phyloP scores from a whole-genome alignment of 2,329 filamentous ascomycete species.

The Seiridium unicorne region DNA sequence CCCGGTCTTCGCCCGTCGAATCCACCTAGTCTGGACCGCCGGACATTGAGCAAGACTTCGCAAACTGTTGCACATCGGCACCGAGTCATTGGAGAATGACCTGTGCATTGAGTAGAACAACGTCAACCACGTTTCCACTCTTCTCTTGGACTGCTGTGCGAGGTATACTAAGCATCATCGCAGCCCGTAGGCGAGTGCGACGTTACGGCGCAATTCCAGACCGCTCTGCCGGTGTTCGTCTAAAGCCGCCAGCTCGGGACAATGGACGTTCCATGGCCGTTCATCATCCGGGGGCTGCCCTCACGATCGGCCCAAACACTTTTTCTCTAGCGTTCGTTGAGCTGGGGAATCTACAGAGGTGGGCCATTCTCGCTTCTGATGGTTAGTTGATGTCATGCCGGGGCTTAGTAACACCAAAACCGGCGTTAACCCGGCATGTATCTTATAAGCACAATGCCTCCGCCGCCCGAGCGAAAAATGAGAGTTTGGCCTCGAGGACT shows the following conservation, averaged over 20 bases:
- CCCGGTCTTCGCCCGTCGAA: background rate
- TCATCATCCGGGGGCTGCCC: background rate
- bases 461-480: no score
- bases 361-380: background rate
- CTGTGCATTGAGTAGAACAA: no score
- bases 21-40: background rate
- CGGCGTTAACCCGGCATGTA: background rate
- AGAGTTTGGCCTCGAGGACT: no score
- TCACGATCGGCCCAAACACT: background rate
- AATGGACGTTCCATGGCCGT: constrained; percentile 3
- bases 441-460: background rate
- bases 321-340: constrained; percentile 1
- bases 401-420: background rate
- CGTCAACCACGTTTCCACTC: no score
- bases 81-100: no score
- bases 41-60: background rate
- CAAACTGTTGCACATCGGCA: background rate
- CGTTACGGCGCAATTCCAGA: background rate
- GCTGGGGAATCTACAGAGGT: background rate
- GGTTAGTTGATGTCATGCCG: constrained; percentile 6
- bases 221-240: background rate
- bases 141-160: background rate
- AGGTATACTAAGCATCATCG: background rate
- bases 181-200: background rate
- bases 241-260: constrained; percentile 3